Evolutionary conservation across 441 rosid genomes (phyloP).

Genomic region (Theobroma grandiflorum): DNA sequence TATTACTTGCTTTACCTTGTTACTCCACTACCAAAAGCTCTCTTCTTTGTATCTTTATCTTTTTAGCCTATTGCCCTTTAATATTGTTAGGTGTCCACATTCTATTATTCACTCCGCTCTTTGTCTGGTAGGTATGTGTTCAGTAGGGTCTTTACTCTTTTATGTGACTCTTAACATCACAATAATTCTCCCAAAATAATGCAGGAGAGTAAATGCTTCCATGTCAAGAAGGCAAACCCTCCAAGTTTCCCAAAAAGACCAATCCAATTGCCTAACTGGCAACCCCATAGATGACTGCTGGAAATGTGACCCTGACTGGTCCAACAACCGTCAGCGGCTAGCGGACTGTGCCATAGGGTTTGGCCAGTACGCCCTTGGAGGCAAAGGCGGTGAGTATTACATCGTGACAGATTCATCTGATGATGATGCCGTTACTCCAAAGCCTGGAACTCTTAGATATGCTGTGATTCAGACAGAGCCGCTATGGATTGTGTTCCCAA

Average conservation of each 20-base stretch:
- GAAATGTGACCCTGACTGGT: constrained; percentile 96
- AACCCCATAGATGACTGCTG: constrained; percentile 97
- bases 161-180: background rate
- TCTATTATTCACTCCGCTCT: background rate
- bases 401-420: constrained; percentile 86
- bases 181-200: background rate
- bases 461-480: constrained; percentile 92
- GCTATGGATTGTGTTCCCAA: constrained; percentile 91
- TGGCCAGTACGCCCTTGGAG: constrained; percentile 92
- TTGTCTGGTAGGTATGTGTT: background rate
- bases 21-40: background rate
- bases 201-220: constrained; percentile 85
- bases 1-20: background rate
- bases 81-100: background rate
- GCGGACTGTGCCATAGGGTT: constrained; percentile 96
- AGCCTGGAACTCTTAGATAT: constrained; percentile 87
- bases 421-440: constrained; percentile 78
- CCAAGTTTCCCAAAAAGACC: constrained; percentile 51
- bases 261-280: constrained; percentile 67
- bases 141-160: constrained; percentile 4
- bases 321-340: constrained; percentile 78
- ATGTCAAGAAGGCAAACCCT: constrained; percentile 67
- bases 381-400: constrained; percentile 83
- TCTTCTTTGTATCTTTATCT: background rate
- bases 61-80: background rate